Evolutionary conservation across 371 early-diverging fungal species (phyloP), one percentile per base, ranked within the genome.

Genomic region (Batkoa obscura): DNA sequence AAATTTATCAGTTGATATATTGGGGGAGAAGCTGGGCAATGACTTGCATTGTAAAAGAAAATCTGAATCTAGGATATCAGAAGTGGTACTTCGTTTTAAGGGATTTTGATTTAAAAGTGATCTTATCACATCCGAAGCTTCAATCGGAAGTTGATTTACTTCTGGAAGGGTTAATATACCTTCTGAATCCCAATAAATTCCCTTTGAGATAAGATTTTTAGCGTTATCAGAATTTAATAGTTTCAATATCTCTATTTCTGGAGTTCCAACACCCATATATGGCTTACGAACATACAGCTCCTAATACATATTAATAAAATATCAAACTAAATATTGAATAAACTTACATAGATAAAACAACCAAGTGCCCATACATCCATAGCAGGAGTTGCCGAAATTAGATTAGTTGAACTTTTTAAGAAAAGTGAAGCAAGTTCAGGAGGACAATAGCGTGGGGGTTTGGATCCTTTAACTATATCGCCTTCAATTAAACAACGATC

Each of bases 301-400:
- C 42, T 55, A 55, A 31, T 34, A 45, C 9, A 39, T 23, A 23
- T 38, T 37, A 37, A 15, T 13, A 6, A 17, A 37, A 12, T n/a
- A 10, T 37, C 34, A 30, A 10, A 37, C 38, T 50, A 5, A 9
- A 15, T 9, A 50, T 42, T 12, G 43, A 37, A 35, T 15, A 15
- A 31, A 30, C 53, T 53, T 53, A 53, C 53, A 39, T 53, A 53
- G 30, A 34, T 53, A 8, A 55, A 32, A 33, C 56, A 55, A 13
- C 56, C 56, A 3, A 55, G 35, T 3, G 56, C 56, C 56, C 56
- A 55, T 17, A 55, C 33, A 55, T 55, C 56, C 56, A 55, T 55
- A 13, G 43, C 15, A 6, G 52, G 52, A 35, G 3, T 5, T 35
- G 56, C 56, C 6, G 36, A 3, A 6, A 36, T 4, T 5, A 47